Conservation (phyloP, 2,329 filamentous ascomycete genomes). For the Cladophialophora psammophila region DNA sequence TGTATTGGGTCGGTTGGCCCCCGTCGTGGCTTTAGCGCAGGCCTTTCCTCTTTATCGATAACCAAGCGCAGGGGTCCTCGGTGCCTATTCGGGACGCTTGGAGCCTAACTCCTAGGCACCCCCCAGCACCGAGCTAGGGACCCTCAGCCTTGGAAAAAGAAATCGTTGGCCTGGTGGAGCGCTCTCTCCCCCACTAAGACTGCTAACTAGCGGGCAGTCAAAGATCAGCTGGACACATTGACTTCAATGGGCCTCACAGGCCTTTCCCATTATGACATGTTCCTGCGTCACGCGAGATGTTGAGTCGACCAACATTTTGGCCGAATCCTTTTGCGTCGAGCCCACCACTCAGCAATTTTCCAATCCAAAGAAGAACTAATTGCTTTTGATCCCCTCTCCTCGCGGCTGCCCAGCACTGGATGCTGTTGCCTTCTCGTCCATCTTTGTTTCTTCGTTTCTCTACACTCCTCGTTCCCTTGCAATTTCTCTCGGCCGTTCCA, state of each 20-base stretch:
- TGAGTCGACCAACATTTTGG: conserved; percentile 38
- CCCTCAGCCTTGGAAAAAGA: conserved; percentile 5
- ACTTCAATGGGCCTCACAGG: background rate
- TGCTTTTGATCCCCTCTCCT: conserved; percentile 12
- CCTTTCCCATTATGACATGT: conserved; percentile 20
- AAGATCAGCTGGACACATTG: conserved; percentile 18
- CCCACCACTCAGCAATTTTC: conserved; percentile 26
- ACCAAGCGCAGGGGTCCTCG: background rate
- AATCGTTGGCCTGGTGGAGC: conserved; percentile 11
- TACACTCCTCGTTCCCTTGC: conserved; percentile 23
- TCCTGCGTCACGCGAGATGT: conserved; percentile 37
- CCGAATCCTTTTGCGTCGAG: conserved; percentile 22
- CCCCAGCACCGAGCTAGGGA: background rate
- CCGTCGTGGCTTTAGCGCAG: background rate
- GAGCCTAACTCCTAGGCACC: background rate
- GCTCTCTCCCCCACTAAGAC: background rate
- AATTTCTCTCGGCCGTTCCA: background rate
- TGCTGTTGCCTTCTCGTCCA: conserved; percentile 30
- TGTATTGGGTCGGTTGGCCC: background rate
- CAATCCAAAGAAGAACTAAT: conserved; percentile 5
- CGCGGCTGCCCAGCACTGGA: conserved; percentile 18
- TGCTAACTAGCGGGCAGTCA: conserved; percentile 2
- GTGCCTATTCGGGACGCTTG: background rate
- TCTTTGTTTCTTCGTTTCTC: conserved; percentile 27
- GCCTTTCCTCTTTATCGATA: background rate